Percentiles rank a stretch among this genome's conserved stretches.
phyloP scores from a whole-genome alignment of 768 basidiomycete genomes.

The Cubamyces sp. region DNA sequence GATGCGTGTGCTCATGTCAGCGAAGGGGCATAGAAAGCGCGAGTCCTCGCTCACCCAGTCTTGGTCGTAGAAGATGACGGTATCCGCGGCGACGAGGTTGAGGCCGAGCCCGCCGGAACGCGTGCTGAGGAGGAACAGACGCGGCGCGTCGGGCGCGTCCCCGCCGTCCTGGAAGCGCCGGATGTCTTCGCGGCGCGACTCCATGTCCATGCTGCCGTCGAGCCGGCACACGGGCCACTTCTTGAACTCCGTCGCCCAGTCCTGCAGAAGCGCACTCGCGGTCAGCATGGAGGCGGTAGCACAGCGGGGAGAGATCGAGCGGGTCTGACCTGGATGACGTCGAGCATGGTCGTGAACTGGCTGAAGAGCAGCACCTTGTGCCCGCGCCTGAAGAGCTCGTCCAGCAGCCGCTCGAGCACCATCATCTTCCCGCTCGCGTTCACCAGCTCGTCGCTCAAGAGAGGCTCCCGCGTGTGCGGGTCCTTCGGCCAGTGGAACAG shows the following conservation, averaged over 20 bases:
- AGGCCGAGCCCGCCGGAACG: conserved; percentile 81
- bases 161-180: conserved; percentile 78
- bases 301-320: neutral
- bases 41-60: conserved; percentile 68
- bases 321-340: conserved; percentile 82
- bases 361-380: conserved; percentile 90
- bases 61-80: conserved; percentile 92
- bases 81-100: conserved; percentile 82
- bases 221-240: conserved; percentile 87
- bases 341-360: conserved; percentile 96
- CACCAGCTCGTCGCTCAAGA: conserved; percentile 79
- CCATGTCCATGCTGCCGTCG: conserved; percentile 84
- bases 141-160: conserved; percentile 61
- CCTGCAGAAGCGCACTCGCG: conserved; percentile 44
- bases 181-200: conserved; percentile 86
- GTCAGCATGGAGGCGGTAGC: neutral
- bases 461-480: conserved; percentile 57
- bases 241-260: conserved; percentile 89
- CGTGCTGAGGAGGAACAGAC: conserved; percentile 80
- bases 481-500: conserved; percentile 85
- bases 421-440: conserved; percentile 97
- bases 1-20: too few relatives aligned
- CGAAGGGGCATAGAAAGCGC: neutral
- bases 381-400: conserved; percentile 73
- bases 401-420: conserved; percentile 85